A percentile compares a stretch with the other conserved stretches of the same genome.
These are phyloP conservation scores for Poronia punctata DNA, from an alignment of 495 filamentous ascomycete genomes.

Conservation along the genomic window DNA sequence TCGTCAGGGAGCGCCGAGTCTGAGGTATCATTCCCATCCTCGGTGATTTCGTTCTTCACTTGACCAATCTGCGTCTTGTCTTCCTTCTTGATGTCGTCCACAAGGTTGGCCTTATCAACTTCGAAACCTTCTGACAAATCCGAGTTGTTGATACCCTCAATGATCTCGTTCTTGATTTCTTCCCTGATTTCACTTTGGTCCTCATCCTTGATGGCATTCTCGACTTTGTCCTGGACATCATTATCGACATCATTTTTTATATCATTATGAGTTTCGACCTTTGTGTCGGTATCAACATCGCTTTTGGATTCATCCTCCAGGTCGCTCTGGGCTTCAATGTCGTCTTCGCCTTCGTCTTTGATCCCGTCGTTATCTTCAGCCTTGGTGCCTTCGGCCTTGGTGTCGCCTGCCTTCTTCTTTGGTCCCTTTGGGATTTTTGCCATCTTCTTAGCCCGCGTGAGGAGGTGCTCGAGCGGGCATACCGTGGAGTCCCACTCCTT, in stretches of 20 bases:
- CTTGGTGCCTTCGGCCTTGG: neutral
- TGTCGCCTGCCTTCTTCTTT: conserved; percentile 1
- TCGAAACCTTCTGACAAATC: too few relatives aligned
- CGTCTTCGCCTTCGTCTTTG: neutral
- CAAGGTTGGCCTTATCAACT: neutral
- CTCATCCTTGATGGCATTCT: neutral
- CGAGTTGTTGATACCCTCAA: too few relatives aligned
- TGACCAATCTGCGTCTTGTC: neutral
- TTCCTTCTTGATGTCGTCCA: neutral
- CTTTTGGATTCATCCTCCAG: too few relatives aligned
- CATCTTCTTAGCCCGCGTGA: conserved; percentile 25
- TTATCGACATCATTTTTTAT: neutral
- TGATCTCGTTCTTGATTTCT: too few relatives aligned
- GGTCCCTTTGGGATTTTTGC: conserved; percentile 12
- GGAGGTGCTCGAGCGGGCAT: conserved; percentile 45
- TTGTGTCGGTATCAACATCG: too few relatives aligned
- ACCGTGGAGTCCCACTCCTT: conserved; percentile 35
- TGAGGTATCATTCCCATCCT: neutral
- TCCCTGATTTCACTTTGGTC: neutral
- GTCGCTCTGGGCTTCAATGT: too few relatives aligned
- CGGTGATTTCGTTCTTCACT: neutral
- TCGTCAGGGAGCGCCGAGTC: conserved; percentile 1
- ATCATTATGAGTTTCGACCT: too few relatives aligned
- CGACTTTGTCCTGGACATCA: neutral
- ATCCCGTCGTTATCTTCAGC: neutral